phyloP scores from a whole-genome alignment of 768 basidiomycete species.

The Cytidiella melzeri region DNA sequence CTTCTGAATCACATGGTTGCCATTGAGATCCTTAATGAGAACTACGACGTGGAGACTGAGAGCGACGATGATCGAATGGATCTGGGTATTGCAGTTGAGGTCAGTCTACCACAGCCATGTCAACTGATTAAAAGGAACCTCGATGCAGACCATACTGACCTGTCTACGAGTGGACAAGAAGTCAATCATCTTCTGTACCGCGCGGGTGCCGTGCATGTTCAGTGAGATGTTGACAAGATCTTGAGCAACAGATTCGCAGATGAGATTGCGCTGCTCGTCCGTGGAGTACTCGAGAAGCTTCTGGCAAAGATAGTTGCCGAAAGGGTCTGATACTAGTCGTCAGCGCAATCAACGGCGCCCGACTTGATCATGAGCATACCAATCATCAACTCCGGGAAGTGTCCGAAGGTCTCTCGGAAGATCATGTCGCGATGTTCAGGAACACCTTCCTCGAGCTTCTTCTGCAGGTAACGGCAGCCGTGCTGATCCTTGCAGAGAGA shows the following conservation, averaged over 20 bases:
- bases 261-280: slow-evolving; percentile 93
- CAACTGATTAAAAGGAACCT: slow-evolving; percentile 41
- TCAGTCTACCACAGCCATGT: slow-evolving; percentile 61
- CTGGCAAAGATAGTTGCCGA: slow-evolving; percentile 98
- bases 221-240: slow-evolving; percentile 97
- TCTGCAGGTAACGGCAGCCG: slow-evolving; percentile 96
- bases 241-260: slow-evolving; percentile 96
- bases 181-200: slow-evolving; percentile 99
- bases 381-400: slow-evolving; percentile 98
- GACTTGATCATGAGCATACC: slow-evolving; percentile 37
- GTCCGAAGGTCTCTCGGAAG: slow-evolving; percentile 95
- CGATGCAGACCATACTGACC: slow-evolving; percentile 46
- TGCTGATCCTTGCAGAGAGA: slow-evolving; percentile 97
- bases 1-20: slow-evolving; percentile 98
- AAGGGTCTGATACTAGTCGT: slow-evolving; percentile 68
- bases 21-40: slow-evolving; percentile 97
- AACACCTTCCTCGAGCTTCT: slow-evolving; percentile 95
- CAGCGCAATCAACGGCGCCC: slow-evolving; percentile 6
- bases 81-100: slow-evolving; percentile 81
- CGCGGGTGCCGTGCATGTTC: slow-evolving; percentile 99
- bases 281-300: slow-evolving; percentile 95
- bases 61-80: slow-evolving; percentile 93
- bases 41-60: slow-evolving; percentile 97
- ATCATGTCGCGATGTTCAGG: slow-evolving; percentile 99
- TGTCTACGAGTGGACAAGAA: slow-evolving; percentile 93